Base-by-base conservation (phyloP, 352 stramenopile species). In the Globisporangium spinosum region DNA sequence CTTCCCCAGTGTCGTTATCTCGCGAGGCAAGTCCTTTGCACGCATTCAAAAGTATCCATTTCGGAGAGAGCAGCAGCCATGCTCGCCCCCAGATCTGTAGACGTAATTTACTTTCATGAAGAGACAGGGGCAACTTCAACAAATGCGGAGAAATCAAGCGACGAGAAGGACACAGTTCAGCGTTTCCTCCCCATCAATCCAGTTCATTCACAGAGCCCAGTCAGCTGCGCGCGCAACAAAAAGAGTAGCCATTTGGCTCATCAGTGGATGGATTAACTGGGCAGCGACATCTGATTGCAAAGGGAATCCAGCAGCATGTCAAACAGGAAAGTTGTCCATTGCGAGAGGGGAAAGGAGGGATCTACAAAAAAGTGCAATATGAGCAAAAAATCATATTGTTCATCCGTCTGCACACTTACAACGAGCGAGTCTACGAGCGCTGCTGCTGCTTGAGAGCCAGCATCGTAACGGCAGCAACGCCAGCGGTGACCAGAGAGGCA, bases 401-500 rank as follows among this genome's bases (percentile, higher is more conserved):
- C 56, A 9, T 61, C 56, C 56, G 9, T 61, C 56, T 61, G 40
- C 56, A 20, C 27, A 3, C 17, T 27, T 27, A 60, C 27, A 59
- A 29, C 38, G 55, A 32, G 55, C n/a, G 29, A 20, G 32, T 69
- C 54, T 70, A 70, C 65, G 65, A 70, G 23, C 65, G 65, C 35
- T 70, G 65, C 43, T 89, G 80, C 60, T 87, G 81, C 64, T 89
- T 89, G 57, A 92, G 55, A 1, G 78, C 71, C 62, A 93, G 58
- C 35, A 94, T 40, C 9, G 83, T 82, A 10, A 90, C 67, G 17
- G 83, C 82, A 9, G 86, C 86, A 34, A 91, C 75, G 40, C 84
- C 82, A 12, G 85, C 86, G 57, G 84, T 90, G 64, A 94, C 74
- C 32, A 92, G 71, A 47, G 84, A 92, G 15, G 79, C 87, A 10